These are phyloP conservation scores for Rhodomyrtus tomentosa DNA, from an alignment of 345 rosid species.

Conservation along the genomic window DNA sequence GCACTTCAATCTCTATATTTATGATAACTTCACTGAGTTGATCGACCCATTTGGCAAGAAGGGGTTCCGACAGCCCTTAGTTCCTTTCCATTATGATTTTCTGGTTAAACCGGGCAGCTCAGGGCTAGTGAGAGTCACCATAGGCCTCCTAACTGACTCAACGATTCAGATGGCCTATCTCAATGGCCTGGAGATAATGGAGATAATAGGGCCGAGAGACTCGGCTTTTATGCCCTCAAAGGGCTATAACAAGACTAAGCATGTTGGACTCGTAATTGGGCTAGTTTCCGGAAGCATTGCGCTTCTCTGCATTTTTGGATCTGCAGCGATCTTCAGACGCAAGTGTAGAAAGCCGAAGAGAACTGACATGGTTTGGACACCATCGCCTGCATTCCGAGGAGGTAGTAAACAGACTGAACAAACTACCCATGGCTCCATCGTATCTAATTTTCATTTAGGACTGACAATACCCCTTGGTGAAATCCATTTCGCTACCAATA, in stretches of 20 bases:
- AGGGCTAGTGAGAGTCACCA: constrained; percentile 19
- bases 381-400: neutral
- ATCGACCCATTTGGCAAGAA: constrained; percentile 7
- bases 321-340: neutral
- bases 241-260: neutral
- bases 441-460: constrained; percentile 16
- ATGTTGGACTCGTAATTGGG: constrained; percentile 7
- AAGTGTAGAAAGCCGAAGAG: constrained; percentile 1
- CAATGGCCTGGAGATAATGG: constrained; percentile 50
- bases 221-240: neutral
- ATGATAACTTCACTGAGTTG: neutral
- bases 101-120: constrained; percentile 32
- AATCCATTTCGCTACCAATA: constrained; percentile 29
- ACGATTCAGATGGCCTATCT: constrained; percentile 1
- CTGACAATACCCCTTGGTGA: constrained; percentile 25
- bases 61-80: neutral
- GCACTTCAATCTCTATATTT: constrained; percentile 25
- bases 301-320: neutral
- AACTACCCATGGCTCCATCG: constrained; percentile 1
- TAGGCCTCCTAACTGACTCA: constrained; percentile 4
- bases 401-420: constrained; percentile 8
- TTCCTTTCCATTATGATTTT: constrained; percentile 33
- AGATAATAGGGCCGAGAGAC: constrained; percentile 13
- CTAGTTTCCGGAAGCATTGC: constrained; percentile 13
- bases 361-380: constrained; percentile 12